Conservation (phyloP, 257 asterid genomes). For the Ilex asprella region DNA sequence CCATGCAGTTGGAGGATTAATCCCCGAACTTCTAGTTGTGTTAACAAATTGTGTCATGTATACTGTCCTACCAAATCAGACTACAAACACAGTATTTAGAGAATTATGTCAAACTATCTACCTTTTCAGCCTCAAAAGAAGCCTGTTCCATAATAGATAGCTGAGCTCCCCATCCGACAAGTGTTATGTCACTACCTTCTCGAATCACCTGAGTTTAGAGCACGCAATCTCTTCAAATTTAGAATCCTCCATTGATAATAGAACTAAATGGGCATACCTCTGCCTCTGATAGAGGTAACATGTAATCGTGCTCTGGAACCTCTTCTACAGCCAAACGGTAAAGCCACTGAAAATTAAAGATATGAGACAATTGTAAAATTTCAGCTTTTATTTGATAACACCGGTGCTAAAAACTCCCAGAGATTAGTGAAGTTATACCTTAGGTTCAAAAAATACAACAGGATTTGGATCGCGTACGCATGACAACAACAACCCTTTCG, state of each 20-base stretch:
- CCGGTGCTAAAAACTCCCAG: background rate
- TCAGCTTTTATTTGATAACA: too few species aligned
- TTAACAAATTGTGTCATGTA: too few species aligned
- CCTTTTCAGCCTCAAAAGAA: slow-evolving; percentile 88
- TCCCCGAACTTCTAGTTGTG: too few species aligned
- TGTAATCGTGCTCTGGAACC: slow-evolving; percentile 82
- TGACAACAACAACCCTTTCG: slow-evolving; percentile 83
- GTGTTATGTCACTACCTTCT: slow-evolving; percentile 90
- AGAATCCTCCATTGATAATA: slow-evolving; percentile 4
- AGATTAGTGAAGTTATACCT: slow-evolving; percentile 36
- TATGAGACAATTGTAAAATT: slow-evolving; percentile 1
- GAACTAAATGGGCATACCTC: slow-evolving; percentile 50
- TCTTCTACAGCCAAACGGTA: slow-evolving; percentile 97
- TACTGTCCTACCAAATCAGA: too few species aligned
- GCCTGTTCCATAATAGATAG: slow-evolving; percentile 82
- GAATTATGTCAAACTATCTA: slow-evolving; percentile 4
- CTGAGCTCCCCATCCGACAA: slow-evolving; percentile 99
- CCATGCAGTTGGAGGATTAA: too few species aligned
- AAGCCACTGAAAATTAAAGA: slow-evolving; percentile 55
- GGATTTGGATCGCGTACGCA: slow-evolving; percentile 93
- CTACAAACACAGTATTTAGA: background rate
- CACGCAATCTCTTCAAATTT: slow-evolving; percentile 8
- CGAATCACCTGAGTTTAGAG: slow-evolving; percentile 64
- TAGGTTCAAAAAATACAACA: slow-evolving; percentile 88
- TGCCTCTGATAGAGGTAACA: slow-evolving; percentile 89